phyloP scores from a whole-genome alignment of 2,329 filamentous ascomycete genomes.

The Hirsutella rhossiliensis region DNA sequence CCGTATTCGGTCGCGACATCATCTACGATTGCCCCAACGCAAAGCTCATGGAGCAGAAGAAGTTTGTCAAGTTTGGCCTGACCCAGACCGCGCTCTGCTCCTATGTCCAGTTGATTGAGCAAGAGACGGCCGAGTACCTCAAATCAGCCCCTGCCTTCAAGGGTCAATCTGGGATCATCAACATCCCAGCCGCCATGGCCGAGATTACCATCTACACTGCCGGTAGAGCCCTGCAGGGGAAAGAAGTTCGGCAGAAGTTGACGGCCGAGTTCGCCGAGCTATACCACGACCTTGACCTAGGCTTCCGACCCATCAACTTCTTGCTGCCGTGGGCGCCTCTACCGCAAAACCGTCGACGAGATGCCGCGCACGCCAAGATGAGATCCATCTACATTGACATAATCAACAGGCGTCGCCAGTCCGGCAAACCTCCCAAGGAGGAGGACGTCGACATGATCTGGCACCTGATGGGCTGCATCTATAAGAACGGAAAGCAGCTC shows the following conservation, averaged over 20 bases:
- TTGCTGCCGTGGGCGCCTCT: slow-evolving; percentile 80
- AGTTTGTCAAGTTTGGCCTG: slow-evolving; percentile 77
- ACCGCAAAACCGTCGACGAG: slow-evolving; percentile 76
- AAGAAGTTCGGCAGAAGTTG: slow-evolving; percentile 69
- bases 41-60: slow-evolving; percentile 94
- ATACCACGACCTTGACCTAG: slow-evolving; percentile 84
- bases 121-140: slow-evolving; percentile 63
- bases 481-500: slow-evolving; percentile 71
- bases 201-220: slow-evolving; percentile 87
- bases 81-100: slow-evolving; percentile 60
- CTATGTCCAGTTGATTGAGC: slow-evolving; percentile 68
- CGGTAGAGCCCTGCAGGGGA: slow-evolving; percentile 73
- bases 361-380: slow-evolving; percentile 69
- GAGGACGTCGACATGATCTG: slow-evolving; percentile 69
- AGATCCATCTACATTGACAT: slow-evolving; percentile 73
- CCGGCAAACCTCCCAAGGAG: slow-evolving; percentile 31
- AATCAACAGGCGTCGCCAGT: slow-evolving; percentile 53
- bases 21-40: slow-evolving; percentile 86
- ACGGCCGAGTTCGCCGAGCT: slow-evolving; percentile 69
- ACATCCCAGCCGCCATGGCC: slow-evolving; percentile 65
- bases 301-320: slow-evolving; percentile 83
- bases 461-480: slow-evolving; percentile 74
- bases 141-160: slow-evolving; percentile 56
- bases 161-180: slow-evolving; percentile 52
- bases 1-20: slow-evolving; percentile 71